Evolutionary conservation across 345 rosid species (phyloP), one percentile per base, ranked within the genome.

Genomic region (Barbarea vulgaris): DNA sequence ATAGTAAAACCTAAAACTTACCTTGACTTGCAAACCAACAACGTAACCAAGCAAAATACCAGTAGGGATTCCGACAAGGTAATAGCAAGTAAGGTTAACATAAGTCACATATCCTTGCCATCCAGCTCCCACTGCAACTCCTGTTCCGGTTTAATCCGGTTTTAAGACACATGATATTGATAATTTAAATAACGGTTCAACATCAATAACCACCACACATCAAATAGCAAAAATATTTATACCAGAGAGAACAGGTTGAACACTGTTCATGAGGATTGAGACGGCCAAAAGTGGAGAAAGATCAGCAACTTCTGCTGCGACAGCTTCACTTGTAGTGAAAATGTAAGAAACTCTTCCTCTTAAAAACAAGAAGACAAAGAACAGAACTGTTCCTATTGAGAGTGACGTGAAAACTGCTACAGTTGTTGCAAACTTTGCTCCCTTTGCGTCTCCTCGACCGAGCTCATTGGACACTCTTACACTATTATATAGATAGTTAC

Each of bases 161-260:
- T 33, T 33, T 17, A 56, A 27, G 1, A 21, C 17, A 14, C 47
- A 75, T 14, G 9, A 0, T 67, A 50, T 67, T 13, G 13, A 1
- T 67, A 51, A 0, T 15, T 59, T 34, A 59, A 39, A 30, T 19
- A 15, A 37, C 44, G 57, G 22, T 21, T 31, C 7, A 2, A 22
- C 19, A 42, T 9, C 14, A 24, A 3, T 33, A 57, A 47, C 57
- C 55, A 27, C 25, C 8, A 17, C 28, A 4, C 7, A 7, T 21
- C n/a, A 64, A 63, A 7, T 1, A 64, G 47, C 48, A 42, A 39
- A 13, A 25, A 36, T 1, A 48, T 24, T 3, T 4, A 34, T 83
- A 89, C 96, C 97, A 1, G 92, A 89, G 21, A 92, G 92, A 21
- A 92, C 97, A 7, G 97, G 97, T 42, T 92, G 97, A 62, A 92